phyloP scores from a whole-genome alignment of 352 stramenopile genomes.

The Globisporangium nagaii region DNA sequence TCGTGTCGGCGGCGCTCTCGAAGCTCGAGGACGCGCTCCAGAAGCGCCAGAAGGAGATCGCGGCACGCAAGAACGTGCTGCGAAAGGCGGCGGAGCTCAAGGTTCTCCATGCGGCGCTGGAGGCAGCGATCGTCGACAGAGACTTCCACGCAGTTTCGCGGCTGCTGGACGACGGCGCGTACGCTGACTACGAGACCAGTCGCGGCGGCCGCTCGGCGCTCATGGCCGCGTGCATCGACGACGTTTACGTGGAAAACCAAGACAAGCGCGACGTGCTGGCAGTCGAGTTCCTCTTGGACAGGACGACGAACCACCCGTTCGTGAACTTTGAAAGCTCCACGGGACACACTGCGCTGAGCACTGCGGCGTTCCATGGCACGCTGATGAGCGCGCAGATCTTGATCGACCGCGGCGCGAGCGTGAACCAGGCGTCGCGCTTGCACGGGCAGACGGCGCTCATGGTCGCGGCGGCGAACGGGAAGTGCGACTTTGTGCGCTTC shows the following conservation, averaged over 20 bases:
- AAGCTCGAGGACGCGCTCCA: conserved; percentile 13
- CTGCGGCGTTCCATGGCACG: conserved; percentile 39
- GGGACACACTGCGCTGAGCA: conserved; percentile 37
- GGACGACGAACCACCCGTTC: conserved; percentile 36
- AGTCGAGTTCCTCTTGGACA: conserved; percentile 55
- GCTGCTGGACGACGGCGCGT: conserved; percentile 54
- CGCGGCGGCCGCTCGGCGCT: conserved; percentile 31
- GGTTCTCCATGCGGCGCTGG: conserved; percentile 36
- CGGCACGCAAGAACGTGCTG: conserved; percentile 36
- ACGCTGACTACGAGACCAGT: conserved; percentile 60
- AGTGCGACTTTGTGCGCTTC: conserved; percentile 47
- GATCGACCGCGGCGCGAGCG: conserved; percentile 38
- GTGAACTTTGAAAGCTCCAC: conserved; percentile 60
- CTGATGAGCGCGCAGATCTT: conserved; percentile 46
- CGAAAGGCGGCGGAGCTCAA: conserved; percentile 38
- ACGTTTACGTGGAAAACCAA: conserved; percentile 48
- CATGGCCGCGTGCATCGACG: conserved; percentile 51
- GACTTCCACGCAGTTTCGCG: conserved; percentile 32
- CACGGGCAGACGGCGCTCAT: conserved; percentile 53
- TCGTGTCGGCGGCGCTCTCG: conserved; percentile 21
- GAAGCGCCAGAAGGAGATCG: conserved; percentile 25
- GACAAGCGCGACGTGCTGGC: conserved; percentile 48
- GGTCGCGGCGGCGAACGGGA: conserved; percentile 41
- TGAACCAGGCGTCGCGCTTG: conserved; percentile 32
- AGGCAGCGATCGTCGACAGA: conserved; percentile 32